phyloP scores from a whole-genome alignment of 2,329 filamentous ascomycete genomes.

The Claviceps purpurea region DNA sequence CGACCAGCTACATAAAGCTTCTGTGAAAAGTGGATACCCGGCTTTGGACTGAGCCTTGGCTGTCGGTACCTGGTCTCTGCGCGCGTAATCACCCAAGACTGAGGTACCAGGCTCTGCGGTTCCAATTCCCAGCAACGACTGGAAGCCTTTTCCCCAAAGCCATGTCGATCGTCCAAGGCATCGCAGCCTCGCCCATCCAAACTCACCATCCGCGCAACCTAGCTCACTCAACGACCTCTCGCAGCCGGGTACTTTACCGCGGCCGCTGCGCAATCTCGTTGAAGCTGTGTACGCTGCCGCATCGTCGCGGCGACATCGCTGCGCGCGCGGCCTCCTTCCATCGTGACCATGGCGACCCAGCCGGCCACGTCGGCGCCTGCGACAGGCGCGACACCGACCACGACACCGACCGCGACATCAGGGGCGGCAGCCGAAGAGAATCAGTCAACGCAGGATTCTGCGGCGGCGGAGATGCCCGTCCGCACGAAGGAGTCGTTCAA shows the following conservation, averaged over 20 bases:
- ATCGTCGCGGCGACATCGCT: constrained; percentile 24
- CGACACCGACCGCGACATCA: constrained; percentile 9
- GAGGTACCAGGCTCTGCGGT: constrained; percentile 1
- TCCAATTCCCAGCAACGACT: constrained; percentile 13
- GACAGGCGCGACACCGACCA: constrained; percentile 19
- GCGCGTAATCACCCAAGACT: too few species aligned
- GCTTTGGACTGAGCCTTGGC: background rate
- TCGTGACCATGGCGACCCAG: constrained; percentile 29
- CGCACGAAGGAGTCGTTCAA: constrained; percentile 45
- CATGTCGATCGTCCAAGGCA: constrained; percentile 3
- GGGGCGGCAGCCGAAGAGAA: constrained; percentile 16
- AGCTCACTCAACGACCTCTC: constrained; percentile 7
- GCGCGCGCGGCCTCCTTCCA: constrained; percentile 15
- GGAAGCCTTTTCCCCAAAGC: constrained; percentile 9
- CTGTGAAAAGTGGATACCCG: background rate
- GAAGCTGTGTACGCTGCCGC: constrained; percentile 13
- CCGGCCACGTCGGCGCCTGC: constrained; percentile 23
- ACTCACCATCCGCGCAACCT: constrained; percentile 5
- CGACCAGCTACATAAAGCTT: background rate
- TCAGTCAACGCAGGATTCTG: constrained; percentile 10
- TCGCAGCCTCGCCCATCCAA: constrained; percentile 5
- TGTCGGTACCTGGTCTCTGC: constrained; percentile 9
- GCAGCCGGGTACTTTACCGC: constrained; percentile 7
- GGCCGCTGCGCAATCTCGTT: constrained; percentile 5
- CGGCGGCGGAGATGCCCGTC: constrained; percentile 21